These are phyloP conservation scores for Alternaria consortialis DNA, from an alignment of 2,329 filamentous ascomycete genomes.

Conservation along the genomic window DNA sequence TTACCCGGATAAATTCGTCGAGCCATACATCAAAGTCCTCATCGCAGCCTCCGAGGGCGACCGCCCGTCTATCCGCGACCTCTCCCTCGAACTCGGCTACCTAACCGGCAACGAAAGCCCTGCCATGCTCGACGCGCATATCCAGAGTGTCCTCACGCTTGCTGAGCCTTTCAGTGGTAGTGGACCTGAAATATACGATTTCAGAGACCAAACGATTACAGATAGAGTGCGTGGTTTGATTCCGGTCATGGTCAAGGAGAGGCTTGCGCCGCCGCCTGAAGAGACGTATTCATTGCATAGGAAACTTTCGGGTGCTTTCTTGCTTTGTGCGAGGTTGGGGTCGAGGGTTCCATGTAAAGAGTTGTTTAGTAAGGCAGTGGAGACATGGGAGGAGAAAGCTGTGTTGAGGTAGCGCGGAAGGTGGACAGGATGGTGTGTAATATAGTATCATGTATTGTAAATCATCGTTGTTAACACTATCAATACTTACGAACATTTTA, in stretches of 20 bases:
- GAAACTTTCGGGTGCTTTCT: conserved; percentile 93
- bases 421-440: background rate
- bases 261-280: conserved; percentile 89
- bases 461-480: background rate
- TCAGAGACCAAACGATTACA: conserved; percentile 93
- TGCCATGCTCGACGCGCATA: conserved; percentile 88
- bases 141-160: conserved; percentile 86
- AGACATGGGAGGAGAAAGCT: conserved; percentile 42
- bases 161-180: conserved; percentile 82
- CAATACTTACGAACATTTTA: background rate
- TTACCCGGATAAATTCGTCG: conserved; percentile 81
- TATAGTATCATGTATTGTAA: background rate
- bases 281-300: conserved; percentile 96
- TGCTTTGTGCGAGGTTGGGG: conserved; percentile 86
- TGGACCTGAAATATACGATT: conserved; percentile 90
- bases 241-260: conserved; percentile 89
- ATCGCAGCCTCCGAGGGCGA: conserved; percentile 80
- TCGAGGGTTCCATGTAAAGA: conserved; percentile 83
- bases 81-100: conserved; percentile 85
- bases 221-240: conserved; percentile 89
- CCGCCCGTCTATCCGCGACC: conserved; percentile 66
- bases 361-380: conserved; percentile 72
- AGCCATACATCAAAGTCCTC: conserved; percentile 80
- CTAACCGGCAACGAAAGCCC: conserved; percentile 88
- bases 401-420: conserved; percentile 12